Evolutionary conservation across 768 basidiomycete genomes (phyloP), one percentile per base, ranked within the genome.

Genomic region (Leccinellum rugosiceps): DNA sequence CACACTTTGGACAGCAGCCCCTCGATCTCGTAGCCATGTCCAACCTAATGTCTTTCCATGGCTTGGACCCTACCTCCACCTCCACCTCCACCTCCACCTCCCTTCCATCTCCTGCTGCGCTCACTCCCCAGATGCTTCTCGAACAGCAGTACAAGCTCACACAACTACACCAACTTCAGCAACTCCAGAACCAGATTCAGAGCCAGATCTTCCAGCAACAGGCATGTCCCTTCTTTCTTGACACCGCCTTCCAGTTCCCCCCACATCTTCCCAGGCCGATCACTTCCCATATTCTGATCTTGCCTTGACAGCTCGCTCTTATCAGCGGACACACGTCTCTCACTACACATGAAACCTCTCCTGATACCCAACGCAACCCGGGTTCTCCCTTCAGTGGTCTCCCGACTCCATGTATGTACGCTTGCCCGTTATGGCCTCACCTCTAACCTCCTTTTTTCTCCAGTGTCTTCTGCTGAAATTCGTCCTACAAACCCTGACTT

Each of bases 151-250:
- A 90, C 75, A 88, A 87, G 69, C 78, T 92, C 46, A 81, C 82
- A 2, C 88, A 90, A 69, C 76, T 93, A 3, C 91, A 88, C 59
- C 85, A 88, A 68, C 76, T 89, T 9, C 88, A 88, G 66, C 85
- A 89, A 68, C 76, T 87, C 13, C 90, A 94, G 67, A 86, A 87
- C 58, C 88, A 92, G 74, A 89, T 92, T 56, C 90, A 94, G 69
- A 85, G 86, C 56, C 88, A 92, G 77, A 89, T 92, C 58, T 90
- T 93, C 58, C 92, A 94, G 66, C 92, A 94, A 68, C 92, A 94
- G 85, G 92, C 88, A 56, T 59, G 82, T 68, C 51, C 50, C 49
- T 55, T 52, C 54, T 41, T 26, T 30, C 38, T 9, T 31, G 45
- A 30, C 46, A 34, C 43, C 35, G 35, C 35, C 17, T 38, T 58